These are phyloP conservation scores for Yamadazyma kitorensis DNA, from an alignment of 805 yeast genomes.

Conservation along the genomic window DNA sequence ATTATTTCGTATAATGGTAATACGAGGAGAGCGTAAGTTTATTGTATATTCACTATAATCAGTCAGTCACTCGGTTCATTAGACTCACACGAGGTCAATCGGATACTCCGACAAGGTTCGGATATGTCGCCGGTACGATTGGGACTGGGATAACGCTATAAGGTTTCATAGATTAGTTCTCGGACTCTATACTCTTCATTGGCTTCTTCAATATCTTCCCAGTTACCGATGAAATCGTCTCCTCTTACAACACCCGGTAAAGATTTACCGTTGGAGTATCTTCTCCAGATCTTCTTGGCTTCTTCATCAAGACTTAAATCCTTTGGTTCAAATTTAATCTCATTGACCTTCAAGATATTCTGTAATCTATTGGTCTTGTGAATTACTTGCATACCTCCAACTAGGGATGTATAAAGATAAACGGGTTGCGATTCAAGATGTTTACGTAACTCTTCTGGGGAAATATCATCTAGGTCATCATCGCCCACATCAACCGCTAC, in stretches of 20 bases:
- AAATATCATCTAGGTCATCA: slow-evolving; percentile 31
- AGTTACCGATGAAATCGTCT: slow-evolving; percentile 80
- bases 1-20: too few relatives aligned
- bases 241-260: slow-evolving; percentile 85
- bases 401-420: slow-evolving; percentile 77
- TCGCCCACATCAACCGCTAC: slow-evolving; percentile 14
- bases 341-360: slow-evolving; percentile 73
- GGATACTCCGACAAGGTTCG: too few relatives aligned
- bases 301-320: slow-evolving; percentile 87
- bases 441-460: slow-evolving; percentile 42
- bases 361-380: slow-evolving; percentile 73
- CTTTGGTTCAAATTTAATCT: slow-evolving; percentile 60
- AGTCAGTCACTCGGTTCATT: too few relatives aligned
- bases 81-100: too few relatives aligned
- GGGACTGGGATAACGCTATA: too few relatives aligned
- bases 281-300: slow-evolving; percentile 81
- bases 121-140: too few relatives aligned
- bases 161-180: slow-evolving; percentile 62
- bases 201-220: slow-evolving; percentile 82
- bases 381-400: slow-evolving; percentile 81
- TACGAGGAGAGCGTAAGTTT: too few relatives aligned
- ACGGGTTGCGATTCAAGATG: slow-evolving; percentile 56
- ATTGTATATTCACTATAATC: too few relatives aligned
- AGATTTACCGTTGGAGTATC: slow-evolving; percentile 66
- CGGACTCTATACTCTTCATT: slow-evolving; percentile 73